Evolutionary conservation across 78 protist genomes (phyloP).

Genomic region (Protostelium mycophagum): DNA sequence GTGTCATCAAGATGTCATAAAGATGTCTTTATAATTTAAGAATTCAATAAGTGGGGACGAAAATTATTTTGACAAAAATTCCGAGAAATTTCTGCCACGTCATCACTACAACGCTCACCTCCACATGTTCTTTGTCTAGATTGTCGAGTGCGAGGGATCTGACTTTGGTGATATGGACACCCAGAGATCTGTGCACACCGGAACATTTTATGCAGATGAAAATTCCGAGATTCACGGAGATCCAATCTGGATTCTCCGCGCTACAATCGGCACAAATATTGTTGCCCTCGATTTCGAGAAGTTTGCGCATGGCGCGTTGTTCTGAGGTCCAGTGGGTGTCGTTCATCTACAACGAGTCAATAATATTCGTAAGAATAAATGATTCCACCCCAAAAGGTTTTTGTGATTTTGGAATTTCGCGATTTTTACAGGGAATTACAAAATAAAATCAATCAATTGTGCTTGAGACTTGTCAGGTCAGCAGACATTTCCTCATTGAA

Average conservation of each 20-base stretch:
- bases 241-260: conserved; percentile 73
- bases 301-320: conserved; percentile 31
- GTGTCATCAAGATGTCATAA: too few species aligned
- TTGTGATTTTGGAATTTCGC: too few species aligned
- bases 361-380: too few species aligned
- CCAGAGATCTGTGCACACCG: conserved; percentile 89
- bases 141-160: conserved; percentile 73
- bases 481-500: neutral
- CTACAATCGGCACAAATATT: conserved; percentile 52
- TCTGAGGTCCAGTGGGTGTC: neutral
- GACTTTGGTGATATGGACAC: conserved; percentile 88
- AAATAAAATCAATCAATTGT: too few species aligned
- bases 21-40: too few species aligned
- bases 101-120: too few species aligned
- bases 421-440: too few species aligned
- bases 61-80: too few species aligned
- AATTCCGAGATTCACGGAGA: conserved; percentile 72
- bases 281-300: conserved; percentile 41
- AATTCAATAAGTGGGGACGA: too few species aligned
- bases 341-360: neutral
- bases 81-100: too few species aligned
- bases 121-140: neutral
- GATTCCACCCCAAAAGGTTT: too few species aligned
- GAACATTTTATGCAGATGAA: conserved; percentile 82
- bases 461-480: too few species aligned